Percentiles rank a stretch among this genome's conserved stretches.
phyloP scores from a whole-genome alignment of 805 yeast species.

The Candida patagonica region DNA sequence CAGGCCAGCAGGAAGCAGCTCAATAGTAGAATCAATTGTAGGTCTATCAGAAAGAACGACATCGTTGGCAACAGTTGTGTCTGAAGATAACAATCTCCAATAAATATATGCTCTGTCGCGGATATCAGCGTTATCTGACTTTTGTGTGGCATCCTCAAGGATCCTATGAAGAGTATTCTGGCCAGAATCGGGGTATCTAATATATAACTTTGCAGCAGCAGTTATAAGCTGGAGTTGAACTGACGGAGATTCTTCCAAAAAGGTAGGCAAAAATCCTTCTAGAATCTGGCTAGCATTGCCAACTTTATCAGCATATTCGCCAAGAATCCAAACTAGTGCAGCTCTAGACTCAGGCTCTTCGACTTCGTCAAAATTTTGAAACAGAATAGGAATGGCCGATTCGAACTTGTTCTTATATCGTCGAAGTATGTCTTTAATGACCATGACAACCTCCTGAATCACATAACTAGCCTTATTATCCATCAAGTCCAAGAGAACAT shows the following conservation, averaged over 20 bases:
- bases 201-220: conserved; percentile 67
- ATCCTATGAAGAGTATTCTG: conserved; percentile 71
- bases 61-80: conserved; percentile 60
- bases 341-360: conserved; percentile 75
- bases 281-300: conserved; percentile 34
- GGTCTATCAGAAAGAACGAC: conserved; percentile 59
- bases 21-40: conserved; percentile 60
- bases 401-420: conserved; percentile 56
- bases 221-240: conserved; percentile 74
- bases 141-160: conserved; percentile 65
- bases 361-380: conserved; percentile 43
- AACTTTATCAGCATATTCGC: conserved; percentile 57
- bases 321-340: conserved; percentile 77
- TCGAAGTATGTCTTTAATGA: conserved; percentile 65
- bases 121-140: conserved; percentile 73
- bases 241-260: conserved; percentile 59
- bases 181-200: conserved; percentile 46
- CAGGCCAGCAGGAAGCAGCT: conserved; percentile 57
- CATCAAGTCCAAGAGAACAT: conserved; percentile 56
- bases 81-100: conserved; percentile 79
- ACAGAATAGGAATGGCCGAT: conserved; percentile 37
- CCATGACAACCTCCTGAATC: conserved; percentile 72
- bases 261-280: conserved; percentile 35
- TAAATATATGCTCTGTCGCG: conserved; percentile 81
- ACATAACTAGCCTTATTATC: conserved; percentile 61